phyloP scores from a whole-genome alignment of 495 filamentous ascomycete species.

The Xylaria curta region DNA sequence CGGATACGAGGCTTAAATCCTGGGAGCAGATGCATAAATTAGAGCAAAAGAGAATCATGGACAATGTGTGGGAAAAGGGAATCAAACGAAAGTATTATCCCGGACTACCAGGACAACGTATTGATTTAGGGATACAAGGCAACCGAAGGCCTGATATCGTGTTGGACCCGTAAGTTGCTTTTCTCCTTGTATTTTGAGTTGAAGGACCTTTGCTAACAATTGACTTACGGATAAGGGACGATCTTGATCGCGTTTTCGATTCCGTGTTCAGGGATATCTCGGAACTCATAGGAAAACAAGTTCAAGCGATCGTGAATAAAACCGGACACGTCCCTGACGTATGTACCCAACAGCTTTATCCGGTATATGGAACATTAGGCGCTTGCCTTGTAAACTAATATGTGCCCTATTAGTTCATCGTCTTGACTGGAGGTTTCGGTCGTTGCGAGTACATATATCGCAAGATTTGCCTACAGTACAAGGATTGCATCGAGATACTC shows the following conservation, averaged over 20 bases:
- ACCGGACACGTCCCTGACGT: background rate
- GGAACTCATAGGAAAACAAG: background rate
- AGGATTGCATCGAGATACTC: background rate
- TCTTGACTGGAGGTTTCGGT: slow-evolving; percentile 15
- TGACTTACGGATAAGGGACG: background rate
- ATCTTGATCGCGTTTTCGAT: slow-evolving; percentile 10
- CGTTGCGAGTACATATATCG: slow-evolving; percentile 10
- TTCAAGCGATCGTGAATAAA: background rate
- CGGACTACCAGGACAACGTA: background rate
- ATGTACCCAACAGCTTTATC: background rate
- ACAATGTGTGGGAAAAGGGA: slow-evolving; percentile 16
- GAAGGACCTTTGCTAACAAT: background rate
- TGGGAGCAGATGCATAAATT: slow-evolving; percentile 6
- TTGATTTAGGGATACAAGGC: slow-evolving; percentile 4
- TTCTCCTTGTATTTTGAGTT: no score
- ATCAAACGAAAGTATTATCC: slow-evolving; percentile 16
- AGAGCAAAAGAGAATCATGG: slow-evolving; percentile 11
- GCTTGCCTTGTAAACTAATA: background rate
- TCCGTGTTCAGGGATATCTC: background rate
- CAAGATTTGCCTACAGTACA: background rate
- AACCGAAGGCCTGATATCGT: background rate
- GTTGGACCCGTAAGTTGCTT: background rate
- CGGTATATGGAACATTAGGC: background rate
- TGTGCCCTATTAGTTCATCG: slow-evolving; percentile 11
- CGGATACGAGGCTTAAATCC: background rate